Evolutionary conservation across 805 yeast species (phyloP), one percentile per base, ranked within the genome.

Genomic region (Starmerella etchellsii): DNA sequence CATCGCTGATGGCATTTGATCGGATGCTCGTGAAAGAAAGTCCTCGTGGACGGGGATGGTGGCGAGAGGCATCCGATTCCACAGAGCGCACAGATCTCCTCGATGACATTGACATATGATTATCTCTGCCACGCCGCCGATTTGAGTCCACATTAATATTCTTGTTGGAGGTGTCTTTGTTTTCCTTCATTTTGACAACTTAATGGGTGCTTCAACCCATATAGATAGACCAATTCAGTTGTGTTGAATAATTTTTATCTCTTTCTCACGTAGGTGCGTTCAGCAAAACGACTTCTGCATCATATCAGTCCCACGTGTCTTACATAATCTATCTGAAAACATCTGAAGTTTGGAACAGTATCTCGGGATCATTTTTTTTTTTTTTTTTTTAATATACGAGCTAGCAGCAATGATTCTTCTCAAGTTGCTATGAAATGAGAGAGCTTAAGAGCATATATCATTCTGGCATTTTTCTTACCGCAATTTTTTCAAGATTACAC

Each of bases 1-100:
- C 26, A 16, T 31, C 36, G 34, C 39, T 37, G 7, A 42, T 27
- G 11, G 50, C 49, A 31, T 42, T 46, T 14, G 51, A 47, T 7
- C 28, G 31, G 26, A 42, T 15, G 31, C 50, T 46, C 21, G 43
- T 22, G 20, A 37, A 34, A 2, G 51, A 47, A 20, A 40, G 14
- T 3, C 51, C 41, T 20, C 50, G 43, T 3, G 41, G 41, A 31
- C 50, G 37, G 31, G 27, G 23, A 21, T n/a, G 18, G 16, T 23
- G 16, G 15, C 44, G 41, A 22, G 50, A 43, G 19, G 31, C 36
- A 9, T 34, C 39, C 16, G 49, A 40, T n/a, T 16, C 27, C 14
- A 9, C 21, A 15, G 44, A 42, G 11, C 40, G 28, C 5, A 21
- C 34, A 4, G 45, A 41, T 19, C 44, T 37, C n/a, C 36, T 24